These are phyloP conservation scores for Nicotiana tabacum DNA, from an alignment of 257 asterid genomes.

Conservation along the genomic window DNA sequence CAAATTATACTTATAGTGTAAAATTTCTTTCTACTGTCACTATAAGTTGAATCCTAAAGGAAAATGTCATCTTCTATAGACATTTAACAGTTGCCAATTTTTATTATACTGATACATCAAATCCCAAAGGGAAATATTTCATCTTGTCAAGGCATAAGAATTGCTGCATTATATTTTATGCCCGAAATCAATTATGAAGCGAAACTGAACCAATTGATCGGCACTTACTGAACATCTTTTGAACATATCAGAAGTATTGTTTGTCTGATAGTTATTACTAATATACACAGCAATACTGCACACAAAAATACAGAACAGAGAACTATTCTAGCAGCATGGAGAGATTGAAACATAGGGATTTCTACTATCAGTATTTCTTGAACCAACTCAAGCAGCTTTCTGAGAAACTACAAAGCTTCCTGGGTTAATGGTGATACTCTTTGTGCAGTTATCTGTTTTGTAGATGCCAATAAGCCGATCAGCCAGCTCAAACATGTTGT, in stretches of 20 bases:
- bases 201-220: too few relatives aligned
- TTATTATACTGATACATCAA: too few relatives aligned
- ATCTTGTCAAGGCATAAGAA: too few relatives aligned
- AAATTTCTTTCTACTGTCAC: not conserved
- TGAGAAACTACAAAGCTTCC: conserved; percentile 85
- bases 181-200: too few relatives aligned
- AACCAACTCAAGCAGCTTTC: conserved; percentile 42
- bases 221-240: too few relatives aligned
- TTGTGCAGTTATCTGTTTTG: conserved; percentile 97
- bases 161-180: too few relatives aligned
- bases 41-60: too few relatives aligned
- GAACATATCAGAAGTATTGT: not conserved
- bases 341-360: not conserved
- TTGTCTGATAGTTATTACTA: not conserved
- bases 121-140: too few relatives aligned
- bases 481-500: conserved; percentile 97
- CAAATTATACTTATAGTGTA: not conserved
- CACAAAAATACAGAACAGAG: not conserved
- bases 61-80: too few relatives aligned
- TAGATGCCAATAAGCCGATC: conserved; percentile 94
- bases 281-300: not conserved
- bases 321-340: not conserved
- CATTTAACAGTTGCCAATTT: too few relatives aligned
- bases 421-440: conserved; percentile 91
- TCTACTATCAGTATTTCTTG: not conserved